Conservation (phyloP, 2,329 filamentous ascomycete species). For the Fusarium brachygibbosum region DNA sequence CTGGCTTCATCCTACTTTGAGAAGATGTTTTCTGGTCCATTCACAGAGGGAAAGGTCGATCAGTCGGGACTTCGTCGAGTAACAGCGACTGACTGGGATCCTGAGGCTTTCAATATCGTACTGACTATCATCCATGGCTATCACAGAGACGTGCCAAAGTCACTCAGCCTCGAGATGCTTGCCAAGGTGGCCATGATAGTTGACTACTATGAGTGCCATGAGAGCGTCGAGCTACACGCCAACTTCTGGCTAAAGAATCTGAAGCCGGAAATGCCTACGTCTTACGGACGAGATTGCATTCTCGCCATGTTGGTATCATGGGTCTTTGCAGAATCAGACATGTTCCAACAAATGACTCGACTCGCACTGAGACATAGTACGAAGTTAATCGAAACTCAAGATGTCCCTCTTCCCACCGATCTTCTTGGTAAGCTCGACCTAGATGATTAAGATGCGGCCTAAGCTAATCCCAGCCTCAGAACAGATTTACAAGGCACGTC, state of each 20-base stretch:
- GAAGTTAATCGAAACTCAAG: neutral
- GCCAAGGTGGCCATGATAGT: slow-evolving; percentile 47
- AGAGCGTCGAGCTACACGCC: slow-evolving; percentile 11
- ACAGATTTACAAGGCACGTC: neutral
- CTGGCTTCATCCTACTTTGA: slow-evolving; percentile 15
- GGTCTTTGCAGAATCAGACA: slow-evolving; percentile 18
- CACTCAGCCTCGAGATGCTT: slow-evolving; percentile 37
- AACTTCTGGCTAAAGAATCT: slow-evolving; percentile 25
- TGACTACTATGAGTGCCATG: slow-evolving; percentile 48
- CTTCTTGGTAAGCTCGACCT: slow-evolving; percentile 1
- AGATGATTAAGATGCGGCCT: no score
- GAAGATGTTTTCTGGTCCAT: slow-evolving; percentile 6
- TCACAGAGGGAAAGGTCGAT: neutral
- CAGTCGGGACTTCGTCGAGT: rapidly evolving
- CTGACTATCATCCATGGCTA: slow-evolving; percentile 47
- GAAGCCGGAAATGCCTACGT: rapidly evolving
- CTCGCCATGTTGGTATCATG: slow-evolving; percentile 34
- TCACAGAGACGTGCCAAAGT: slow-evolving; percentile 33
- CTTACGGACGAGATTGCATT: slow-evolving; percentile 9
- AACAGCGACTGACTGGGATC: slow-evolving; percentile 40
- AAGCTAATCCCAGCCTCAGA: no score
- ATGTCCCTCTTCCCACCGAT: neutral
- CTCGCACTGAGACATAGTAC: slow-evolving; percentile 25
- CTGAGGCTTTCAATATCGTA: slow-evolving; percentile 41
- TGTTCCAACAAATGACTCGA: slow-evolving; percentile 12